Evolutionary conservation across 1,284 basidiomycete species (phyloP), one percentile per base, ranked within the genome.

Genomic region (Ganoderma boninense): DNA sequence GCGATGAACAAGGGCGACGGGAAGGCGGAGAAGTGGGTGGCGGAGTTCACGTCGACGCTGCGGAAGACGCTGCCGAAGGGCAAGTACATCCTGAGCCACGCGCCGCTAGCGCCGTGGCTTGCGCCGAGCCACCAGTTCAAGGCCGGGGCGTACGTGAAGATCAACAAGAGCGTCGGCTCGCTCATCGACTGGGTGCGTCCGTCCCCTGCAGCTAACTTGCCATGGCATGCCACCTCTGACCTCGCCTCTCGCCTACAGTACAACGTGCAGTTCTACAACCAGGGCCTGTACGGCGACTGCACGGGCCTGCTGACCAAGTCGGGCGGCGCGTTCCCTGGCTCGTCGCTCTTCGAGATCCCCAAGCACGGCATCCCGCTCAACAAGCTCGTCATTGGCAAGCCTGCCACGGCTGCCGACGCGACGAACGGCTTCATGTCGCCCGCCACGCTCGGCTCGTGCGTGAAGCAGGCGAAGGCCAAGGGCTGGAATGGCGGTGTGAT

Each of bases 351-450:
- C 82, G 84, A 92, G 77, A 91, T 92, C 73, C 82, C 85, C 13
- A 83, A 83, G 16, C 86, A 81, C 67, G 89, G 88, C 43, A 84
- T 91, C 10, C 77, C 83, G 2, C 75, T 87, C 49, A 77, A 81
- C 76, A 85, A 86, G 78, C 76, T 85, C 64, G 85, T 87, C 65
- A 87, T 92, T 65, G 91, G 90, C 2, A 92, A 92, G 79, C 90
- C 90, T 18, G 71, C 68, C 23, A 82, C 79, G 4, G 35, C 81
- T 6, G 46, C 46, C n/a, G 77, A 82, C 14, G 89, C 89, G 75
- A 88, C 90, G 3, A 84, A 70, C 73, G 90, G 86, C 71, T 90
- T 84, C 76, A 89, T 92, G 68, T 79, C 79, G 42, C 80, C 90
- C 3, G 77, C 81, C 1, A 85, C 84, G 0, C 82, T 92, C 23